Evolutionary conservation across 345 rosid species (phyloP).

Genomic region (Ceriops tagal): DNA sequence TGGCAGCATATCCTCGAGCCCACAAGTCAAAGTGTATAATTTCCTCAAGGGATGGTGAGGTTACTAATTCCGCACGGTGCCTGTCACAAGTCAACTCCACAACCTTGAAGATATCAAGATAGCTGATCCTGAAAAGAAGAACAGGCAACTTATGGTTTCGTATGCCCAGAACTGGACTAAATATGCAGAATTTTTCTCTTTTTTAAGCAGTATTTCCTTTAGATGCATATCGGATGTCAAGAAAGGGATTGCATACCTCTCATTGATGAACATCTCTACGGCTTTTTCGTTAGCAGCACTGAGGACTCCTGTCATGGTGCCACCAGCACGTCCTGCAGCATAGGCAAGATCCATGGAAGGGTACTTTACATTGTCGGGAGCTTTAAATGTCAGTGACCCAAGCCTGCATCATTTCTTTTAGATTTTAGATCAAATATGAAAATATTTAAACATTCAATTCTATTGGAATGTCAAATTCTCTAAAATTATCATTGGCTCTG

Average conservation of each 20-base stretch:
- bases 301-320: constrained; percentile 99
- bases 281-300: constrained; percentile 95
- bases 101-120: constrained; percentile 84
- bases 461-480: no score
- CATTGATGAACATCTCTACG: constrained; percentile 76
- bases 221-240: not conserved
- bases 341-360: constrained; percentile 96
- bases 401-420: constrained; percentile 46
- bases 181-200: not conserved
- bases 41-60: constrained; percentile 75
- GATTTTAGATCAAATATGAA: not conserved
- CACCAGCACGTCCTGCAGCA: constrained; percentile 97
- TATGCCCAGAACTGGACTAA: not conserved
- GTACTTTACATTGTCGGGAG: constrained; percentile 82
- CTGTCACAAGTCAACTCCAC: constrained; percentile 81
- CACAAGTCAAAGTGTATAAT: constrained; percentile 83
- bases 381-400: constrained; percentile 82
- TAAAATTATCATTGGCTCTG: not conserved
- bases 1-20: constrained; percentile 77
- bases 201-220: not conserved
- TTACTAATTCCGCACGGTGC: constrained; percentile 67
- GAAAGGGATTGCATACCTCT: constrained; percentile 47
- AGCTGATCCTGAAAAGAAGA: constrained; percentile 60
- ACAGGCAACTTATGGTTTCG: not conserved
- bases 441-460: not conserved